Conservation (phyloP, 345 rosid species). For the Lepidium sativum region DNA sequence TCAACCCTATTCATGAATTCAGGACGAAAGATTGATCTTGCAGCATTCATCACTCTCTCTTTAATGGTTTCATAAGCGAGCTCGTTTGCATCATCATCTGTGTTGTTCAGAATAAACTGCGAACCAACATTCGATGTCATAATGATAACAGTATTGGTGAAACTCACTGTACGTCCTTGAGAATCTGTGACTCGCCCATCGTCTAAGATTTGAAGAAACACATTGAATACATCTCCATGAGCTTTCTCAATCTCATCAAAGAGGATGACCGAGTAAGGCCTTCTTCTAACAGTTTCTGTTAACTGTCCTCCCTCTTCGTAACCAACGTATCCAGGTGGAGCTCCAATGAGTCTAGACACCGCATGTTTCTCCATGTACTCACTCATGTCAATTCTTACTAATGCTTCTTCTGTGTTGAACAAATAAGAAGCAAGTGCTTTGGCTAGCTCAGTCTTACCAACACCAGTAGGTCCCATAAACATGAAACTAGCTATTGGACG, state of each 20-base stretch:
- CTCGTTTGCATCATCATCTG: constrained; percentile 65
- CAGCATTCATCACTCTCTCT: constrained; percentile 86
- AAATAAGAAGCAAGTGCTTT: constrained; percentile 88
- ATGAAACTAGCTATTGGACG: constrained; percentile 98
- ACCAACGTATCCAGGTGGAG: constrained; percentile 98
- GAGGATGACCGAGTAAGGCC: constrained; percentile 94
- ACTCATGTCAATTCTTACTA: constrained; percentile 95
- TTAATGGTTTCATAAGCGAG: constrained; percentile 68
- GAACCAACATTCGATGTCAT: constrained; percentile 98
- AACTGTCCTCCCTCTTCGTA: constrained; percentile 98
- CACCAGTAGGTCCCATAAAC: constrained; percentile 99
- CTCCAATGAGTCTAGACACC: constrained; percentile 92
- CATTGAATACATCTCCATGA: constrained; percentile 84
- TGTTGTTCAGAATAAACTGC: constrained; percentile 67
- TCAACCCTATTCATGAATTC: constrained; percentile 98
- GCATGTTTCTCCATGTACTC: constrained; percentile 99
- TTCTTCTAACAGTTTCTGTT: constrained; percentile 82
- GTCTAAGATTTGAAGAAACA: constrained; percentile 92
- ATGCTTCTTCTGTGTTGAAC: constrained; percentile 95
- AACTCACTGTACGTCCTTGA: constrained; percentile 90
- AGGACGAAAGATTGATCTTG: constrained; percentile 92
- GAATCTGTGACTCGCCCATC: constrained; percentile 99
- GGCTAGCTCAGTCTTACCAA: constrained; percentile 95
- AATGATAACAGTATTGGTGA: constrained; percentile 82
- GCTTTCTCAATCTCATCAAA: constrained; percentile 99